These are phyloP conservation scores for Plasmodium gallinaceum DNA, from an alignment of 169 alveolate species.

Conservation along the genomic window DNA sequence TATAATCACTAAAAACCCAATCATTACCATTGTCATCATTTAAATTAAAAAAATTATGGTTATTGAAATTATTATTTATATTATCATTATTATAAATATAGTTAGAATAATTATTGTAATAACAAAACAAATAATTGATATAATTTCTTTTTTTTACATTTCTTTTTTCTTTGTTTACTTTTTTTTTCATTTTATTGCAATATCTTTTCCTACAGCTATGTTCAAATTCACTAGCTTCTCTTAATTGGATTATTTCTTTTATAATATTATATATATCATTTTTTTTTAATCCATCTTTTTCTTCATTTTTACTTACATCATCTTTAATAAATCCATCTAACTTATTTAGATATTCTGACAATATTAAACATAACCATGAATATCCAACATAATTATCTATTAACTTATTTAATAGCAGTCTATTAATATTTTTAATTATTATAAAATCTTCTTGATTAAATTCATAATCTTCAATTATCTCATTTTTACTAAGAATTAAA, in stretches of 20 bases:
- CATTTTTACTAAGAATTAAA: neutral
- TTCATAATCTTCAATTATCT: constrained; percentile 25
- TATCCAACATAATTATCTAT: constrained; percentile 87
- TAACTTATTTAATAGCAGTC: constrained; percentile 80
- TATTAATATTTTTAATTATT: constrained; percentile 80
- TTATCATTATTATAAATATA: neutral
- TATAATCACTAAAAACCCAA: constrained; percentile 37
- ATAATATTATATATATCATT: constrained; percentile 12
- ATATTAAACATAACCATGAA: constrained; percentile 85
- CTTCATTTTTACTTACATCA: constrained; percentile 2
- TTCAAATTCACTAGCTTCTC: neutral
- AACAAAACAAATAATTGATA: constrained; percentile 41
- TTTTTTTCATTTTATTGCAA: neutral
- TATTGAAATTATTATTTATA: neutral
- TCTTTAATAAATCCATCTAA: constrained; percentile 7
- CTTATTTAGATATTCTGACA: constrained; percentile 42
- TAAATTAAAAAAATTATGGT: neutral
- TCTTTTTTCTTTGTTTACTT: neutral
- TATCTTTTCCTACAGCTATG: neutral
- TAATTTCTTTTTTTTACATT: constrained; percentile 6
- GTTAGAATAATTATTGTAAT: constrained; percentile 20
- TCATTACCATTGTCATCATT: neutral
- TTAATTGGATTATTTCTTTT: constrained; percentile 12
- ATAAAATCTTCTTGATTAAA: constrained; percentile 74
- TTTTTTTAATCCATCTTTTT: constrained; percentile 17